phyloP scores from a whole-genome alignment of 1,284 basidiomycete genomes.

The Irpex sp. region DNA sequence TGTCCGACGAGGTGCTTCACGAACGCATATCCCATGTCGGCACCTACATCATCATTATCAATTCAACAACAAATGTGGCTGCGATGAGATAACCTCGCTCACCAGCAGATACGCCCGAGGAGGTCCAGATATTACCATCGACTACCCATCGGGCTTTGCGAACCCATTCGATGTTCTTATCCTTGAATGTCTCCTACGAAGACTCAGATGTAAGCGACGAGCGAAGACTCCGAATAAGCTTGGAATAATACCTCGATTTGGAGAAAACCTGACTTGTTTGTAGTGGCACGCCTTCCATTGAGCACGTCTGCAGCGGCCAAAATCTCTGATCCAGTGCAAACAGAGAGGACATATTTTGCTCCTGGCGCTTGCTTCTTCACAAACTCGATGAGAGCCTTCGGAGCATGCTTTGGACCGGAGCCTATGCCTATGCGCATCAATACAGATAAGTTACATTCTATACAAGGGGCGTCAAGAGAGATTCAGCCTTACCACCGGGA shows the following conservation, averaged over 20 bases:
- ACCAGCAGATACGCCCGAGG: constrained; percentile 34
- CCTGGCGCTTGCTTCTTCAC: constrained; percentile 31
- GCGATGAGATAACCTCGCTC: background rate
- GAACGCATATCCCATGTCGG: too few relatives aligned
- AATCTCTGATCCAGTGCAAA: constrained; percentile 41
- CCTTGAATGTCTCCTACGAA: constrained; percentile 2
- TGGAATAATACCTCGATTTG: constrained; percentile 7
- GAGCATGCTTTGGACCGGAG: constrained; percentile 4
- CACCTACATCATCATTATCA: too few relatives aligned
- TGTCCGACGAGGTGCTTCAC: too few relatives aligned
- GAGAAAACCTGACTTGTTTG: constrained; percentile 36
- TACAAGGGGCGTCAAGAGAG: background rate
- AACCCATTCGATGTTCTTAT: constrained; percentile 29
- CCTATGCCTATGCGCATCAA: constrained; percentile 2
- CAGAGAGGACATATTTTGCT: constrained; percentile 40
- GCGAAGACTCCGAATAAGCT: too few relatives aligned
- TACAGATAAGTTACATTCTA: background rate
- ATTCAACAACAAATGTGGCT: too few relatives aligned
- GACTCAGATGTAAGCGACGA: too few relatives aligned
- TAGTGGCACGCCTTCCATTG: constrained; percentile 39
- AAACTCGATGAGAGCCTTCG: constrained; percentile 22
- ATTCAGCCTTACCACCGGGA: constrained; percentile 13
- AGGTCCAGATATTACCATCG: constrained; percentile 37
- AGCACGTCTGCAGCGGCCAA: constrained; percentile 38
- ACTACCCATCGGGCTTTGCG: constrained; percentile 36